These are phyloP conservation scores for Batkoa obscura DNA, from an alignment of 371 early-diverging fungal species.

Conservation along the genomic window DNA sequence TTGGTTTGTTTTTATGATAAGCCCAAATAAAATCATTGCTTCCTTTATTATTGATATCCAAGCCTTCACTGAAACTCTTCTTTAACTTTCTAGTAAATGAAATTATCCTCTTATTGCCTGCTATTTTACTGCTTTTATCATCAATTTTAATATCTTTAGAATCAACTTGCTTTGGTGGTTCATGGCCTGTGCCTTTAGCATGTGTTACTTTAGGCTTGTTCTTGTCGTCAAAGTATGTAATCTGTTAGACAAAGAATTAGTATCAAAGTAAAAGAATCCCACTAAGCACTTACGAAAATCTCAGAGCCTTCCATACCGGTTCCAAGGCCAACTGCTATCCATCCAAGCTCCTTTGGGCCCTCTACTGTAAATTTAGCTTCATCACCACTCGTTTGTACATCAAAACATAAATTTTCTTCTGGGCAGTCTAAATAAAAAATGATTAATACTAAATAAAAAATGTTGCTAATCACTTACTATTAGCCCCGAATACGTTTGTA, in stretches of 20 bases:
- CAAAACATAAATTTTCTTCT: no score
- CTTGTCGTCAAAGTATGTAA: neutral
- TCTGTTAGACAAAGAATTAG: neutral
- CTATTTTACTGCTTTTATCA: no score
- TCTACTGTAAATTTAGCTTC: neutral
- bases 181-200: neutral
- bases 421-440: no score
- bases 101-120: no score
- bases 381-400: no score
- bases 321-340: constrained; percentile 1
- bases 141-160: neutral
- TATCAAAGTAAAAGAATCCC: neutral
- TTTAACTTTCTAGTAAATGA: neutral
- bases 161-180: neutral
- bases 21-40: constrained; percentile 1
- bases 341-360: neutral
- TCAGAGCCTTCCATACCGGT: neutral
- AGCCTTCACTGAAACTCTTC: neutral
- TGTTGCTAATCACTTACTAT: no score
- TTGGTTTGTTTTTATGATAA: neutral
- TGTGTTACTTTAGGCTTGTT: neutral
- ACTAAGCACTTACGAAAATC: neutral
- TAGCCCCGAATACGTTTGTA: no score
- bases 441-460: no score
- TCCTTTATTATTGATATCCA: neutral